Base-by-base conservation (phyloP, 495 filamentous ascomycete genomes). In the Apodospora peruviana region DNA sequence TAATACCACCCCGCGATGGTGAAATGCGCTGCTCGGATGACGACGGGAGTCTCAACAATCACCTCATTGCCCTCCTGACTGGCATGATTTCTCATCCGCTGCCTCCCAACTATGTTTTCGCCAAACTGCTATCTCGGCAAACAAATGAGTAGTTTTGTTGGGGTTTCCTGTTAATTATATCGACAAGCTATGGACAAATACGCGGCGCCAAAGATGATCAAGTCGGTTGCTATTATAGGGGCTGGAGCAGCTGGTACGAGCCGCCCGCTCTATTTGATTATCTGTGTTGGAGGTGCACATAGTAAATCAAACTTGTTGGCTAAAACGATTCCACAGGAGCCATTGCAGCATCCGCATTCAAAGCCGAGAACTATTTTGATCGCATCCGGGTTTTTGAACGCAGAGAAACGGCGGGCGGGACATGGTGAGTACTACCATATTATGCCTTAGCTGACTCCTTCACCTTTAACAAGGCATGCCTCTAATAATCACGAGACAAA, bases 221-320 rank as follows among this genome's bases (percentile, higher is more conserved):
- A 65, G 47, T 75, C 71, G 2, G 72, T 78, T 2, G 73, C 75
- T 4, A 67, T 78, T 32, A 73, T 78, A 37, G 75, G 75, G 3
- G 75, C 75, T 2, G 75, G 75, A 7, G 73, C 75, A 18, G 58
- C 71, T 45, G 75, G 73, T 75, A 67, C 32, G 50, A 44, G 68
- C 64, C 71, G 63, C 37, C 42, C 38, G n/a, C 32, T 38, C 2
- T 16, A 5, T 11, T 32, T 34, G 47, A 25, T 24, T 43, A 37
- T 20, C 11, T 18, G 11, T 47, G 18, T 11, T 21, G 35, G 39
- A 57, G 57, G 24, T 36, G 16, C 12, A 17, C 21, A n/a, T n/a
- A n/a, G n/a, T n/a, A n/a, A n/a, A n/a, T n/a, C n/a, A n/a, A n/a
- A n/a, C n/a, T n/a, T n/a, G n/a, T 50, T 9, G 38, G 23, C 18